Percentiles rank a stretch among this genome's conserved stretches.
Conservation (phyloP, 306 rosid genomes). For the Mimosa pudica region DNA sequence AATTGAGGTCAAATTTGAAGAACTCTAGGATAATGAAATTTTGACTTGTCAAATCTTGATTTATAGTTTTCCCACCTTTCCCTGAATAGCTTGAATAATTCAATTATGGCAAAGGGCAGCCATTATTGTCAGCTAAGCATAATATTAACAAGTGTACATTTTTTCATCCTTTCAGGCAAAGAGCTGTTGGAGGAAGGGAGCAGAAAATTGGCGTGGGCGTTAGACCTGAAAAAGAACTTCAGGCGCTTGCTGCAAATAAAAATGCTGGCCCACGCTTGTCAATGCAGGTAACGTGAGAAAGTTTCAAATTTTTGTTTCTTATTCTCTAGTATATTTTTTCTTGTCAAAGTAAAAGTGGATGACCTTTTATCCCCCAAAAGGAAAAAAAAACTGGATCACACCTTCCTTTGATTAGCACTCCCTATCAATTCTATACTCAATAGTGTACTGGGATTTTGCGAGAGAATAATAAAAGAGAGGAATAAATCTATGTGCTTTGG, state of each 20-base stretch:
- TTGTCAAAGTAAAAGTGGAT: slow-evolving; percentile 18
- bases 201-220: slow-evolving; percentile 49
- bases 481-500: too few species aligned
- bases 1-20: slow-evolving; percentile 26
- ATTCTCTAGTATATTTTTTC: slow-evolving; percentile 2
- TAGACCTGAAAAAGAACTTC: slow-evolving; percentile 52
- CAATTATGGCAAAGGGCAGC: slow-evolving; percentile 14
- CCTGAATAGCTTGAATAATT: slow-evolving; percentile 18
- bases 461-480: too few species aligned
- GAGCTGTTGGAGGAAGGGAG: slow-evolving; percentile 48
- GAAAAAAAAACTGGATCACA: background rate
- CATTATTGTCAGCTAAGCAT: slow-evolving; percentile 21
- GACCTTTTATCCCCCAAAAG: background rate
- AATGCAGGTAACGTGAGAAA: slow-evolving; percentile 52
- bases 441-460: background rate
- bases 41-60: slow-evolving; percentile 15
- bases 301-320: slow-evolving; percentile 6
- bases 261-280: slow-evolving; percentile 39
- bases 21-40: background rate
- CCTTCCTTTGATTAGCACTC: slow-evolving; percentile 13
- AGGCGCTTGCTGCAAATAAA: slow-evolving; percentile 35
- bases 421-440: background rate
- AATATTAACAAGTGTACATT: slow-evolving; percentile 10
- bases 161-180: slow-evolving; percentile 53
- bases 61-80: slow-evolving; percentile 20